Evolutionary conservation across 148 eudicot genomes (phyloP).

Genomic region (Amaranthus hypochondriacus): DNA sequence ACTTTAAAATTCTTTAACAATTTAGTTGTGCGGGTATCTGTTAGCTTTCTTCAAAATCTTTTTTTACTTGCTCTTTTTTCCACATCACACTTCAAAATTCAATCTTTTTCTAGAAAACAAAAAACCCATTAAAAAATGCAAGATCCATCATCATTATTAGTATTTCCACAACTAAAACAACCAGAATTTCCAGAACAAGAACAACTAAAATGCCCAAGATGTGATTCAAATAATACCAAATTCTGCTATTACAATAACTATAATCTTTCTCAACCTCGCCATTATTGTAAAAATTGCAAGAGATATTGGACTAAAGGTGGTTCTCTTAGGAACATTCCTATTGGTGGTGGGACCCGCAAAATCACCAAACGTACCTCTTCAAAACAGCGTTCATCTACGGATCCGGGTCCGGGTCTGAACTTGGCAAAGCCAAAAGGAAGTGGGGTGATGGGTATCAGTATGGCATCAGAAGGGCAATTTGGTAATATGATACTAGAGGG

Average conservation of each 20-base stretch:
- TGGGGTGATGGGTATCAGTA: not conserved
- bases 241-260: slow-evolving; percentile 75
- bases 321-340: slow-evolving; percentile 77
- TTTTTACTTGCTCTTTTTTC: too few relatives aligned
- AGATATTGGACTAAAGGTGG: slow-evolving; percentile 98
- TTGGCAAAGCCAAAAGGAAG: not conserved
- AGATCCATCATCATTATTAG: slow-evolving; percentile 17
- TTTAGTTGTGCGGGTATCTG: not conserved
- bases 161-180: slow-evolving; percentile 14
- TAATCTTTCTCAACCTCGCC: slow-evolving; percentile 63
- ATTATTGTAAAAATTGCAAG: slow-evolving; percentile 73
- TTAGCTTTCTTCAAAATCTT: slow-evolving; percentile 11
- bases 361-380: slow-evolving; percentile 42
- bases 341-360: slow-evolving; percentile 88
- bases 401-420: slow-evolving; percentile 1
- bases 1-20: too few relatives aligned
- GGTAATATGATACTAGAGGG: slow-evolving; percentile 37
- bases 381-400: not conserved
- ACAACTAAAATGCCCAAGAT: slow-evolving; percentile 56
- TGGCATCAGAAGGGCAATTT: slow-evolving; percentile 29
- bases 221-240: slow-evolving; percentile 58
- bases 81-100: too few relatives aligned
- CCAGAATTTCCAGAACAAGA: slow-evolving; percentile 51
- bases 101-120: too few relatives aligned
- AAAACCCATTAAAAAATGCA: slow-evolving; percentile 17